Evolutionary conservation across 1,284 basidiomycete species (phyloP), one percentile per base, ranked within the genome.

Genomic region (Fomitiporia mediterranea): DNA sequence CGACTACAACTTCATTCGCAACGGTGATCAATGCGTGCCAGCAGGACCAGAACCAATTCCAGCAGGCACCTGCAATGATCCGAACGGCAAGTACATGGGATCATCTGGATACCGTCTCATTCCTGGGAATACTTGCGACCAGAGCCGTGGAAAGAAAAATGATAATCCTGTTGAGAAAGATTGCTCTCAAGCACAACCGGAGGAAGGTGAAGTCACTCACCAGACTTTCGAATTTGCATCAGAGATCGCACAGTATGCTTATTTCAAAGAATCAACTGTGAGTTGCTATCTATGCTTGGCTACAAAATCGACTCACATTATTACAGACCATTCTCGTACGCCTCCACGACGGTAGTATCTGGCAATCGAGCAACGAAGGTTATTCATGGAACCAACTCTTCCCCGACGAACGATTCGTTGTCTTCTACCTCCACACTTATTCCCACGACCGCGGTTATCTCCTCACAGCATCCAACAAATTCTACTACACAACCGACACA

Each of bases 341-440:
- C 27, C 77, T 97, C 2, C 68, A 70, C 1, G 91, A 98, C 65
- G 75, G 84, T 58, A 79, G 81, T 0, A 78, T 98, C 54, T 98
- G 91, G 90, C 93, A 97, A 73, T 97, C 94, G 0, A 82, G 81
- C 66, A 98, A 95, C 68, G 95, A 99, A 69, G 96, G 96, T 0
- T 94, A 91, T 69, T 86, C 85, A 0, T 99, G 95, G 95, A 78
- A 78, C 51, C 84, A 84, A 62, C 75, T 86, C 11, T 72, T 71
- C 63, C 76, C 82, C 0, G 76, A 73, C 2, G 75, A 86, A 56
- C 80, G 75, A 3, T 91, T 96, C 72, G 74, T 98, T 37, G 84
- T 81, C 0, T 88, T 98, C 72, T 89, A 89, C 63, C 86, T 95
- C 72, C 95, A 99, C 73, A 73, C 80, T 32, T 90, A 89, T 72